Base-by-base conservation (phyloP, 2,329 filamentous ascomycete genomes). In the Colletotrichum falcatum region DNA sequence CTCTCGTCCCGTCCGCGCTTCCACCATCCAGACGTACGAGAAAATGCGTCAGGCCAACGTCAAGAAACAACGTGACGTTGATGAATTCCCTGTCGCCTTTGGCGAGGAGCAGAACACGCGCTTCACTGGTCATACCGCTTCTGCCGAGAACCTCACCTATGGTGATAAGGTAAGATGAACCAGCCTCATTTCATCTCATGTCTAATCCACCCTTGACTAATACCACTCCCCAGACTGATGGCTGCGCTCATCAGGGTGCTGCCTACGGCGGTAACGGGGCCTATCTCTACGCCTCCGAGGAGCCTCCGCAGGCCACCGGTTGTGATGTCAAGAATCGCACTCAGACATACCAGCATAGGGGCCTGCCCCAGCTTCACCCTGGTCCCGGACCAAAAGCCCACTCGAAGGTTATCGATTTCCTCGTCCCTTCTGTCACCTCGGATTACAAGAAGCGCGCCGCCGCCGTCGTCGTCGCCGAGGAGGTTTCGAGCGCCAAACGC, bases 1-100 rank as follows among this genome's bases (percentile, higher is more conserved):
- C 18, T 70, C 64, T 18, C 67, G 67, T 33, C 67, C 67, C 8
- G 67, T 70, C 16, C 67, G 67, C 23, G 42, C 67, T 18, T 46
- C 67, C 5, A 51, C 64, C 11, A 67, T 70, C 30, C 35, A 67
- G n/a, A 70, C 67, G 16, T 70, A 70, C 58, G 67, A 67, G 42
- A 70, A 55, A 16, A 70, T 70, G 67, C 58, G 66, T 18, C 44
- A 11, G 20, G 23, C 30, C 55, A 66, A 35, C 33, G 14, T 35
- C 18, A 44, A 53, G n/a, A 48, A 66, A 39, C 28, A 66, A 30
- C 37, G 8, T 18, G 28, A 54, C 18, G 26, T 16, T 2, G n/a
- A 65, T 33, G 62, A 44, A 20, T 18, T 16, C 20, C 5, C 3
- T 7, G 20, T 2, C 20, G 6, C 20, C 20, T 37, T 35, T 12